These are phyloP conservation scores for Botrytis fragariae DNA, from an alignment of 2,329 filamentous ascomycete species.

Conservation along the genomic window DNA sequence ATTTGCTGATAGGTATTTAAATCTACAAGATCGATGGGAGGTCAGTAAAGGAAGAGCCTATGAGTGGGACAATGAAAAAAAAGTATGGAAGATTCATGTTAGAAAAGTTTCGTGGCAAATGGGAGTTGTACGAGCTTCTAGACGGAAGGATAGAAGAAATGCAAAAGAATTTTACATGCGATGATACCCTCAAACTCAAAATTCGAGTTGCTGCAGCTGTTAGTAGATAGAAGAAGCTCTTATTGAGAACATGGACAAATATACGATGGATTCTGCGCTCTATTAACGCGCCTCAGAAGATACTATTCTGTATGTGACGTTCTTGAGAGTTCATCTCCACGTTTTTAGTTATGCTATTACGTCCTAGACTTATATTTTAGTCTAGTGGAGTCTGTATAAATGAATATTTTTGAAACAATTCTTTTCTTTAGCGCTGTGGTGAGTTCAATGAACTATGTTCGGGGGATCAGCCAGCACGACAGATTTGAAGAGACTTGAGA, in stretches of 20 bases:
- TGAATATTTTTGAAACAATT: background rate
- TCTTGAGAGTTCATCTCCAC: background rate
- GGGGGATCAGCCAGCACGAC: background rate
- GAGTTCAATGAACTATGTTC: background rate
- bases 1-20: background rate
- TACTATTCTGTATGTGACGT: background rate
- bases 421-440: background rate
- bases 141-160: accelerated
- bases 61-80: background rate
- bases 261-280: background rate
- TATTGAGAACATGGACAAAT: background rate
- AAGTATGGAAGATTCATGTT: background rate
- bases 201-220: background rate
- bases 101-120: too few species aligned
- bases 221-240: background rate
- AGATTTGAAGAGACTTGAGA: background rate
- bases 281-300: background rate
- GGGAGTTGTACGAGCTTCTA: background rate
- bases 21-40: background rate
- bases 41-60: background rate
- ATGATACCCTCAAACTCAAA: background rate
- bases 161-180: too few species aligned
- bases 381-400: background rate
- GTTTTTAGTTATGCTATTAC: background rate
- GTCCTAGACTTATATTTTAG: background rate